Evolutionary conservation across 1,284 basidiomycete species (phyloP).

Genomic region (Microbotryomycetes sp.): DNA sequence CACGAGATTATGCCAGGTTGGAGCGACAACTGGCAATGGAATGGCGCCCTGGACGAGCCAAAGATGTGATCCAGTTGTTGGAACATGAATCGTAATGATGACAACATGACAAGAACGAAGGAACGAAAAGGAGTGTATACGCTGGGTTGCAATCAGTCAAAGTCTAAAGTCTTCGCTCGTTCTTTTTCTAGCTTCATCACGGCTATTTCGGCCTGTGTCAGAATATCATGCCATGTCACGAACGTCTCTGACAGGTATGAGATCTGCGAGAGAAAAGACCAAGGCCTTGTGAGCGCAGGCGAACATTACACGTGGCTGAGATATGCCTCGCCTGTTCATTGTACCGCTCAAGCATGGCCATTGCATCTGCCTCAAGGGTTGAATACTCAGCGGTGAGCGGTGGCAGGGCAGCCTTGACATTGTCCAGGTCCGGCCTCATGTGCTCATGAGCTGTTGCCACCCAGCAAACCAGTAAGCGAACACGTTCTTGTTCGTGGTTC

Average conservation of each 20-base stretch:
- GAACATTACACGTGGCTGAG: not conserved
- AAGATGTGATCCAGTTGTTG: not conserved
- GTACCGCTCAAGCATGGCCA: slow-evolving; percentile 29
- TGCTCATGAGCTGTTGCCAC: slow-evolving; percentile 16
- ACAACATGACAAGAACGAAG: no score
- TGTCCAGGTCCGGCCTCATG: slow-evolving; percentile 13
- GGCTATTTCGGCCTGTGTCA: slow-evolving; percentile 31
- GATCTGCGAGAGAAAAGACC: slow-evolving; percentile 20
- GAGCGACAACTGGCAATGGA: not conserved
- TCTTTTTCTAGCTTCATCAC: slow-evolving; percentile 30
- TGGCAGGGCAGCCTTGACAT: slow-evolving; percentile 2
- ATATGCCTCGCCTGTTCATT: slow-evolving; percentile 34
- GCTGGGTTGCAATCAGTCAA: not conserved
- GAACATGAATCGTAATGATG: no score
- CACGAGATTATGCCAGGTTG: not conserved
- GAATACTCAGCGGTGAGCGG: slow-evolving; percentile 13
- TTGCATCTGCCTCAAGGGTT: slow-evolving; percentile 23
- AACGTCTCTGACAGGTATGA: slow-evolving; percentile 37
- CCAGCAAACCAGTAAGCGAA: not conserved
- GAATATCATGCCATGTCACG: slow-evolving; percentile 35
- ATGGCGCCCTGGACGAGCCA: not conserved
- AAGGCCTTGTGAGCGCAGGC: not conserved
- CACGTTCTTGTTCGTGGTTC: not conserved
- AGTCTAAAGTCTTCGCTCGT: slow-evolving; percentile 3
- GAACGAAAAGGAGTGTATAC: not conserved